phyloP scores from a whole-genome alignment of 805 yeast species.

The Ogataea neopini region DNA sequence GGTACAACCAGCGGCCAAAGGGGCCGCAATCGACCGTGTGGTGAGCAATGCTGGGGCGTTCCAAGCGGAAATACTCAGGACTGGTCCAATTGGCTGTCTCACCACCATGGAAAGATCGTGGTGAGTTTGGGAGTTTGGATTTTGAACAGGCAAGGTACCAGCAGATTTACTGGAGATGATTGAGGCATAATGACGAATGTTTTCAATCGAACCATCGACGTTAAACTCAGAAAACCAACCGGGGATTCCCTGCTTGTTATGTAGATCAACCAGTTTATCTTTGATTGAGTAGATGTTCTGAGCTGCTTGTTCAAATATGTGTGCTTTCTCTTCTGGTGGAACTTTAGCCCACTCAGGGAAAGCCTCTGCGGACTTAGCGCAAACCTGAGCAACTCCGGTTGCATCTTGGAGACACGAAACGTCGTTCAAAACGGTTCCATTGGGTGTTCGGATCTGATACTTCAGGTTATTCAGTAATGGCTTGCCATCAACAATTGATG shows the following conservation, averaged over 20 bases:
- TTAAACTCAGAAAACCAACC: slow-evolving; percentile 40
- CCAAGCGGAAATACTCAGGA: slow-evolving; percentile 49
- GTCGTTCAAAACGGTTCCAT: slow-evolving; percentile 8
- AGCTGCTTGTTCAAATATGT: slow-evolving; percentile 15
- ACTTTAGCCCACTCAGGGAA: slow-evolving; percentile 24
- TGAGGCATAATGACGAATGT: slow-evolving; percentile 34
- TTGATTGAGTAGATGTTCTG: slow-evolving; percentile 11
- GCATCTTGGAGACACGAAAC: slow-evolving; percentile 6
- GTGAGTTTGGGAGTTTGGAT: neutral
- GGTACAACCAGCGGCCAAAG: slow-evolving; percentile 51
- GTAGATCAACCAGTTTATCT: slow-evolving; percentile 25
- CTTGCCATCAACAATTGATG: slow-evolving; percentile 9
- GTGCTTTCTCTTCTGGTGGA: slow-evolving; percentile 11
- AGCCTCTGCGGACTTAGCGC: slow-evolving; percentile 18
- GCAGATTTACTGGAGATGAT: slow-evolving; percentile 21
- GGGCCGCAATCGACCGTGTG: slow-evolving; percentile 42
- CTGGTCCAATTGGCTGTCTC: slow-evolving; percentile 46
- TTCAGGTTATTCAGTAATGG: neutral
- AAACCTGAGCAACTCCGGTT: slow-evolving; percentile 8
- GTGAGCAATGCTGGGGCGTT: slow-evolving; percentile 47
- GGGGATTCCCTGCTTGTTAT: slow-evolving; percentile 38
- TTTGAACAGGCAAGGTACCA: slow-evolving; percentile 27
- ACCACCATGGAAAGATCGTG: slow-evolving; percentile 28
- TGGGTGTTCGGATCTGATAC: slow-evolving; percentile 11
- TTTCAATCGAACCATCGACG: slow-evolving; percentile 31